Evolutionary conservation across 495 filamentous ascomycete species (phyloP), one percentile per base, ranked within the genome.

Genomic region (Xylaria curta): DNA sequence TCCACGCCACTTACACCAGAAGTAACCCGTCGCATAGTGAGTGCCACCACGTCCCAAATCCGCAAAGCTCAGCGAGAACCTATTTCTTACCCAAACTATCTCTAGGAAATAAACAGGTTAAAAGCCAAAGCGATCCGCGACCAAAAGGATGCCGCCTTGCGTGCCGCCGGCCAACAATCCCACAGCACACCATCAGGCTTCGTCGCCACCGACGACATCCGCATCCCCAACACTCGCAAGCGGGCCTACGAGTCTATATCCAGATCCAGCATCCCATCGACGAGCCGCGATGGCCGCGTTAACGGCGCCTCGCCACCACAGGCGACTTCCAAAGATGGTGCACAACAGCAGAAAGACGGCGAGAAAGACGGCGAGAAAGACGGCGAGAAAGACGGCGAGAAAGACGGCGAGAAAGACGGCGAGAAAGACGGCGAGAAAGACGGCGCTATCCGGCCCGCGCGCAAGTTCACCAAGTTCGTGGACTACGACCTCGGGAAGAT

Each of bases 401-500:
- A n/a, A n/a, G n/a, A n/a, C n/a, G 70, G 78, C 21, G 77, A 81
- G 24, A 87, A 89, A 28, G 85, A 86, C 40, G 83, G 78, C 61
- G 81, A 26, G 75, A 80, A 44, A 38, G 46, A 53, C 10, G 70
- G 78, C 21, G 77, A 81, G 24, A 87, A 89, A 28, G 85, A 86
- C 40, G 83, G 78, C 61, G 81, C 86, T 17, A 92, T 97, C 71
- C 87, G 87, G 69, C 89, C 91, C 2, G 91, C 90, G 61, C 88
- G 87, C 68, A 97, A 95, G 75, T 97, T 98, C 76, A 87, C 90
- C 54, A 94, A 94, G 81, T 98, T 91, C 81, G 93, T 99, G 74
- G 96, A 99, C 70, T 98, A 97, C 80, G 97, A 99, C 82, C 94
- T 99, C 74, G 93, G 91, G 73, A 94, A 94, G 83, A 99, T 99